Base-by-base conservation (phyloP, 202 grass and related monocot genomes). In the Saccharum hybrid region DNA sequence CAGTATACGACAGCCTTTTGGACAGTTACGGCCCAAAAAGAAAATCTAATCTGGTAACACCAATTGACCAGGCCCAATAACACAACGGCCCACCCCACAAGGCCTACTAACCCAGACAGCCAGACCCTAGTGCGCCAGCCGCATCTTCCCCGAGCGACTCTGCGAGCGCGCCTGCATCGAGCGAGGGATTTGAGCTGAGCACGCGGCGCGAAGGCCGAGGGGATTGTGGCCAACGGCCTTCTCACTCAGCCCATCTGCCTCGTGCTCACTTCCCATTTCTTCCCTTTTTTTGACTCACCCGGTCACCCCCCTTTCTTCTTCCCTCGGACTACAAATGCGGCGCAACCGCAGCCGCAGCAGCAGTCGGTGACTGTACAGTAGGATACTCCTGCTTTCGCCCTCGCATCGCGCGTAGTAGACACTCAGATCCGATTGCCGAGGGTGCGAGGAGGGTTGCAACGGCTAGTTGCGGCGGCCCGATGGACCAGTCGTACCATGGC, bases 271-370 rank as follows among this genome's bases (percentile, higher is more conserved):
- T 64, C 19, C 7, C 28, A 21, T 33, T 3, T 16, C 42, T 21
- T 66, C 39, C 23, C 70, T n/a, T 39, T 45, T 80, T 60, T 42
- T 2, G 54, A 37, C 48, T 19, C 56, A 2, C 34, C 31, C 30
- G 40, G 40, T 10, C 40, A 42, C 45, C 46, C 48, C 15, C 48
- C 26, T 28, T 11, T 8, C 37, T 22, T 3, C 51, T 0, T 5
- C 43, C 31, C 66, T 36, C 15, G 34, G 52, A 30, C 88, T 90
- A 90, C 88, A 87, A 87, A 90, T 90, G 84, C 84, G 80, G 88
- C 83, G 86, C 52, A 57, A 57, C 52, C 52, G 52, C 19, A 8
- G 52, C 7, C 52, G 52, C 18, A 6, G 18, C 52, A 56, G 52
- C 52, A 56, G 7, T n/a, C 52, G 52, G 7, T 16, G 18, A n/a